Evolutionary conservation across 108 stramenopile species (phyloP).

Genomic region (Skeletonema potamos): DNA sequence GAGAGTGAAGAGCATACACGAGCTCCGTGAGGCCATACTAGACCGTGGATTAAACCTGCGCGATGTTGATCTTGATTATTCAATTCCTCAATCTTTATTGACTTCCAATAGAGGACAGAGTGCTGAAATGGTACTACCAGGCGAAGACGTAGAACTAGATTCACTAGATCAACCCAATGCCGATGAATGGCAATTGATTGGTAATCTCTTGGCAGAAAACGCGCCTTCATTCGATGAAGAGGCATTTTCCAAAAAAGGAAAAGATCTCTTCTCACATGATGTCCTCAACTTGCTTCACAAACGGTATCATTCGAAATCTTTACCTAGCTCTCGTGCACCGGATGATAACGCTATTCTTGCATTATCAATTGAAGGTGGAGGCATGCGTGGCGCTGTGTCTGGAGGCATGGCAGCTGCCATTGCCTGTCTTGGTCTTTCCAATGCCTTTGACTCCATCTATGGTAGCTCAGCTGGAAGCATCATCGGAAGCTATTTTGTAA

Average conservation of each 20-base stretch:
- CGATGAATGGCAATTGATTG: constrained; percentile 18
- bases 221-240: background rate
- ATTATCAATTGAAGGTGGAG: constrained; percentile 84
- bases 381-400: constrained; percentile 74
- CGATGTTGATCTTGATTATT: constrained; percentile 38
- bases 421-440: constrained; percentile 68
- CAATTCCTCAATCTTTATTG: constrained; percentile 19
- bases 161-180: constrained; percentile 3
- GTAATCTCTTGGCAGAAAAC: constrained; percentile 14
- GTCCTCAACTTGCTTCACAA: constrained; percentile 63
- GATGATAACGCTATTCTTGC: constrained; percentile 68
- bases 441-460: constrained; percentile 74
- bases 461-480: constrained; percentile 79
- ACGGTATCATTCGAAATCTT: constrained; percentile 54
- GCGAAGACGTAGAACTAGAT: background rate
- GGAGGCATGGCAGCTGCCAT: constrained; percentile 86
- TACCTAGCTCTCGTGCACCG: constrained; percentile 51
- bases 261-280: constrained; percentile 46
- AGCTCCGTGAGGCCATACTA: constrained; percentile 58
- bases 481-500: constrained; percentile 77
- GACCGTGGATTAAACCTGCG: constrained; percentile 47
- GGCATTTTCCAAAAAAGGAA: background rate
- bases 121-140: background rate
- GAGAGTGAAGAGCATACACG: constrained; percentile 49
- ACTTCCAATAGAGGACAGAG: constrained; percentile 5